Evolutionary conservation across 768 basidiomycete species (phyloP), one percentile per base, ranked within the genome.

Genomic region (Mycena sanguinolenta): DNA sequence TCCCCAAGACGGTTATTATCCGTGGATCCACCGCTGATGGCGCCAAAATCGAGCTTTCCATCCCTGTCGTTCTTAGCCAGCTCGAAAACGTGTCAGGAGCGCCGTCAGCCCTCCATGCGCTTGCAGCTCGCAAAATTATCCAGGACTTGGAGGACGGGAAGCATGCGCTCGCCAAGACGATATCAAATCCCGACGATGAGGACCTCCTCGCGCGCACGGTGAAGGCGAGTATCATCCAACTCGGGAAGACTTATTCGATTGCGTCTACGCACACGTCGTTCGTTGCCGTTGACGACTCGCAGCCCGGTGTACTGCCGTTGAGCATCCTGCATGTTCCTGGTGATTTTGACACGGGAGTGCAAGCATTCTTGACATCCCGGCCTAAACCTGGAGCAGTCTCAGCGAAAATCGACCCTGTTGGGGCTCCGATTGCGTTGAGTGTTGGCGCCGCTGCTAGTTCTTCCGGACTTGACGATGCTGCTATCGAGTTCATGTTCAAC

Each of bases 131-230:
- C 38, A 70, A 70, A 44, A 39, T 70, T 36, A 70, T 73, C 38
- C 69, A 73, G 32, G 72, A 73, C 25, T 62, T 74, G 34, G 66
- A 74, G 34, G 70, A 74, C 55, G 66, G 73, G n/a, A 58, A 63
- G n/a, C 70, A 71, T 32, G 50, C 13, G 30, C 28, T 62, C 42
- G 27, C 25, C 19, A n/a, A 57, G 57, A 52, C 54, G 38, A 53
- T 65, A 27, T 23, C 36, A 25, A 58, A 62, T 12, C 64, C 63
- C 3, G 63, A 66, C 38, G 69, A 73, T 27, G 9, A 38, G 19
- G 60, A 63, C 49, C 61, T 69, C 14, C 36, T 63, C 4, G 30
- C 53, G 28, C 52, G 65, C 25, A 63, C 55, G 27, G 64, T 73
- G 21, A 67, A 66, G 52, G 72, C 72, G 57, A 58, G 65, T 23